Conservation (phyloP, 108 stramenopile species). For the Cylindrotheca fusiformis region DNA sequence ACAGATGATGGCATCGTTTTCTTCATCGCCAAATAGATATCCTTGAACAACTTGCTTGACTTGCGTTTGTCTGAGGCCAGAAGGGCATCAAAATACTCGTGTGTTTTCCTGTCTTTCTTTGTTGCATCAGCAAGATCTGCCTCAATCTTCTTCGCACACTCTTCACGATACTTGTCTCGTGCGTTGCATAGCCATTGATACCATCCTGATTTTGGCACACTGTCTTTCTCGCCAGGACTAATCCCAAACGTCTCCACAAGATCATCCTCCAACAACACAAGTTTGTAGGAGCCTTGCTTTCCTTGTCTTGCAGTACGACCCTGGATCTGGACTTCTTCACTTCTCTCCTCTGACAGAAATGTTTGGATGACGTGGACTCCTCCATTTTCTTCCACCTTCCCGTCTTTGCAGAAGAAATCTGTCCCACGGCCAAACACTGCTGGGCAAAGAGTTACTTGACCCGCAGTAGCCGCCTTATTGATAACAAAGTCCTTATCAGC, state of each 20-base stretch:
- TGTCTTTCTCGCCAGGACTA: constrained; percentile 19
- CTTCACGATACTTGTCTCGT: constrained; percentile 26
- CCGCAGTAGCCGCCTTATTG: constrained; percentile 53
- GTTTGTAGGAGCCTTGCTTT: constrained; percentile 51
- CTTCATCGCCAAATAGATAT: constrained; percentile 47
- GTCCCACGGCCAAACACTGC: constrained; percentile 67
- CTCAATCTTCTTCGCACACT: constrained; percentile 32
- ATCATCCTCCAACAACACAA: constrained; percentile 54
- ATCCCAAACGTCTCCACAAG: constrained; percentile 51
- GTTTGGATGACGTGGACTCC: constrained; percentile 58
- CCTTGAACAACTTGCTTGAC: constrained; percentile 35
- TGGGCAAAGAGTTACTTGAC: constrained; percentile 53
- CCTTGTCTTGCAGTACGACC: constrained; percentile 69
- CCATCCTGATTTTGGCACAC: constrained; percentile 31
- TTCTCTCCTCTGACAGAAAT: constrained; percentile 47
- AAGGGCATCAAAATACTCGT: constrained; percentile 52
- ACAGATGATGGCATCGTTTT: constrained; percentile 44
- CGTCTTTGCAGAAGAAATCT: constrained; percentile 67
- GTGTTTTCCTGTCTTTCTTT: constrained; percentile 36
- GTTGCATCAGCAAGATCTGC: constrained; percentile 42
- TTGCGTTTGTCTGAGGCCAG: constrained; percentile 23
- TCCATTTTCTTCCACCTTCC: constrained; percentile 43
- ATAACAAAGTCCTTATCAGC: constrained; percentile 53
- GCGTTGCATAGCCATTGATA: constrained; percentile 47
- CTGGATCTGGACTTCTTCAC: constrained; percentile 67